Conservation (phyloP, 495 filamentous ascomycete species). For the Aspergillus bridgeri region DNA sequence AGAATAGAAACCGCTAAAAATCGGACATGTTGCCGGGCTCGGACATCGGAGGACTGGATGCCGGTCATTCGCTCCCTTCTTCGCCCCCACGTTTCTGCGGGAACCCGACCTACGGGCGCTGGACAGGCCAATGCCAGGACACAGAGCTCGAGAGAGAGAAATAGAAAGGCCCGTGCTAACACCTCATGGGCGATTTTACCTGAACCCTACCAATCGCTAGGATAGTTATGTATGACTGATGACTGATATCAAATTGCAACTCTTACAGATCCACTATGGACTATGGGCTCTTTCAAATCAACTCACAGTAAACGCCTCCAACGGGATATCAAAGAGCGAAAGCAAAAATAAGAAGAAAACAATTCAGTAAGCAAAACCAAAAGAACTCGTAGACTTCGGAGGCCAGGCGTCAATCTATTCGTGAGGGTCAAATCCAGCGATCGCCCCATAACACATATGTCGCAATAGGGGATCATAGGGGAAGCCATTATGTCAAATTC, state of each 20-base stretch:
- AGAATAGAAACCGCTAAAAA: neutral
- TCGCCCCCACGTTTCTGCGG: constrained; percentile 3
- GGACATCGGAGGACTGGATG: neutral
- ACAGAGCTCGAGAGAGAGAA: too few relatives aligned
- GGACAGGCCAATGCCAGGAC: neutral
- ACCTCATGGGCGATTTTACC: too few relatives aligned
- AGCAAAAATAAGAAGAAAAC: neutral
- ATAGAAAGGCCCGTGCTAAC: too few relatives aligned
- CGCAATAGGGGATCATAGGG: too few relatives aligned
- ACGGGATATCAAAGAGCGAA: neutral
- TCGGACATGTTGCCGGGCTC: constrained; percentile 6
- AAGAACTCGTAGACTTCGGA: neutral
- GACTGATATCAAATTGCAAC: neutral
- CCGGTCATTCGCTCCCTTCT: too few relatives aligned
- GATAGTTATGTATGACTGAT: too few relatives aligned
- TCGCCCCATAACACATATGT: neutral
- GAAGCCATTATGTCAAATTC: neutral
- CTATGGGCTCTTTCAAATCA: neutral
- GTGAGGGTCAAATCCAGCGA: neutral
- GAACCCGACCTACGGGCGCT: too few relatives aligned
- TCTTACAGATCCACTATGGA: neutral
- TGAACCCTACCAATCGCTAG: too few relatives aligned
- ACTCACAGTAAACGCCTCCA: neutral
- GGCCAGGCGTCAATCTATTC: neutral
- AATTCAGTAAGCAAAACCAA: neutral